Evolutionary conservation across 1,284 basidiomycete genomes (phyloP), one percentile per base, ranked within the genome.

Genomic region (Apiotrichum gracile): DNA sequence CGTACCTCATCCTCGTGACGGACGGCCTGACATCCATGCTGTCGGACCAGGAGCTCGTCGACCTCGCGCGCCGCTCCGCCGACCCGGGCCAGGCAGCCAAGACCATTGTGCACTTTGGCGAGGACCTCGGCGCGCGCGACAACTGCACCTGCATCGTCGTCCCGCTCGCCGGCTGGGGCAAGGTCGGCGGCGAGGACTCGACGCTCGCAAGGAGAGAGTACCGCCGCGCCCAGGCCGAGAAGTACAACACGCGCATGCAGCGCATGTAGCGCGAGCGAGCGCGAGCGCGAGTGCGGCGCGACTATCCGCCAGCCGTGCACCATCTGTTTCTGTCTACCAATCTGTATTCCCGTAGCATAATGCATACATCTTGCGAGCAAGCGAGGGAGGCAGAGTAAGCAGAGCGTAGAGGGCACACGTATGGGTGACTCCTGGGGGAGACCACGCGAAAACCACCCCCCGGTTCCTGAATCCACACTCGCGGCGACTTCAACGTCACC

Each of bases 61-160:
- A 97, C 72, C 82, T 97, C 41, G 88, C 86, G 13, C 80, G 91
- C 43, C 79, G 80, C 27, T 82, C 85, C 0, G 73, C 76, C 7
- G 85, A 86, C 61, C 92, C 94, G 0, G 84, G 83, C 58, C 76
- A 79, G 29, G 94, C 92, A 14, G 92, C 94, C 4, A 80, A 86
- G 50, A 80, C 81, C 21, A 91, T 98, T 47, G 77, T 97, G 17
- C 78, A 83, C 12, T 97, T 92, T 67, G 88, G 91, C 0, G 89
- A 97, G 72, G 88, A 93, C 64, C 77, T 97, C 47, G 92, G 86
- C 41, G 85, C 87, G 27, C 86, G 89, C 60, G 94, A 98, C 69
- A 98, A 98, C 70, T 83, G 86, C 47, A 96, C 92, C 1, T 89
- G 84, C 13, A 80, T 98, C 46, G 88, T 97, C n/a, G 82, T 97